Evolutionary conservation across 2,329 filamentous ascomycete species (phyloP).

Genomic region (Nothophaeocryptopus gaeumannii): DNA sequence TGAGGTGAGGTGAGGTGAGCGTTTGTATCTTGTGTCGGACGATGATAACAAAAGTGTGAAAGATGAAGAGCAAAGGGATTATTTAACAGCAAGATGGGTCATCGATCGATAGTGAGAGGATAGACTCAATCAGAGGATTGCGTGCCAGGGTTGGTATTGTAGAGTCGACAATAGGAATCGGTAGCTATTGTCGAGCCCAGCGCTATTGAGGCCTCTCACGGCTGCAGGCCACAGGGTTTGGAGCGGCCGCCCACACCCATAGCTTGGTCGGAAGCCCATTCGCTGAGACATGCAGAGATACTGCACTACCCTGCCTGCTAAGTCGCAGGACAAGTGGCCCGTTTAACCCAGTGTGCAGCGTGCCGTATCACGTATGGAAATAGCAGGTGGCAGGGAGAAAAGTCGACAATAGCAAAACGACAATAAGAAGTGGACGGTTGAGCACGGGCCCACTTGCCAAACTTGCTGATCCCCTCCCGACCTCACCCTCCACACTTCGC

Average conservation of each 20-base stretch:
- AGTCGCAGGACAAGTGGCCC: background rate
- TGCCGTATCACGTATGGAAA: no score
- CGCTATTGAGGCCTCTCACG: background rate
- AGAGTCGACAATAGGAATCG: background rate
- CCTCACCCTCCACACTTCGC: no score
- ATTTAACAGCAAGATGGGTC: constrained; percentile 5
- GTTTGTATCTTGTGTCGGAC: background rate
- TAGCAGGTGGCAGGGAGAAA: no score
- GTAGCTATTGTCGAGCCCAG: constrained; percentile 8
- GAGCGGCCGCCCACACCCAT: background rate
- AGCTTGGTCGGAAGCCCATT: background rate
- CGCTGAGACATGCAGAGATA: background rate
- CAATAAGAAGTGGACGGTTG: no score
- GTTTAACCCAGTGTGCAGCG: no score
- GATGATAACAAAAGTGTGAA: background rate
- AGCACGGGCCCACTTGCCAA: no score
- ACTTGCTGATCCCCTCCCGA: no score
- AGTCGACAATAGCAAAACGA: no score
- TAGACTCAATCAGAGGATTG: no score
- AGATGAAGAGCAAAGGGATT: background rate
- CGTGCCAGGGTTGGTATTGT: no score
- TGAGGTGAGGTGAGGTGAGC: background rate
- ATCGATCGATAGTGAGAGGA: background rate
- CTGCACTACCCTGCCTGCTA: background rate
- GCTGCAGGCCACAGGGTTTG: background rate